Evolutionary conservation across 1,284 basidiomycete genomes (phyloP).

Genomic region (Naganishia albida): DNA sequence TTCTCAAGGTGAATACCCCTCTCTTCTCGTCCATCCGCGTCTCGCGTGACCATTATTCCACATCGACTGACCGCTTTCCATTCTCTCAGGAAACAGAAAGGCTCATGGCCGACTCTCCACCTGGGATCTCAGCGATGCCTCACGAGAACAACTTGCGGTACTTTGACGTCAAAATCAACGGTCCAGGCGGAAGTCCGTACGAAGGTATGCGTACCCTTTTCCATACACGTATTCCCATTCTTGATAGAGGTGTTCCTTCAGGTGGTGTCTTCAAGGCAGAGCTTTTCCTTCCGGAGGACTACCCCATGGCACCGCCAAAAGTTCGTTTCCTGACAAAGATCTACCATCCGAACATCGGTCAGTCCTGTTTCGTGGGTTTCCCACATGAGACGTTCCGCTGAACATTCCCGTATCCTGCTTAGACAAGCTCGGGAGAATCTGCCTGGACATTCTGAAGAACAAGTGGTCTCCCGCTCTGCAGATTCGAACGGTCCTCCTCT

Average conservation of each 20-base stretch:
- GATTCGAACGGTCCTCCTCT: slow-evolving; percentile 95
- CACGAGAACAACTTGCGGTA: slow-evolving; percentile 98
- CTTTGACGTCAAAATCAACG: slow-evolving; percentile 96
- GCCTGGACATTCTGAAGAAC: slow-evolving; percentile 97
- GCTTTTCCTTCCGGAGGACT: slow-evolving; percentile 96
- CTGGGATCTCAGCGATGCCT: slow-evolving; percentile 87
- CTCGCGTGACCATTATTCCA: background rate
- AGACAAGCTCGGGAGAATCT: slow-evolving; percentile 98
- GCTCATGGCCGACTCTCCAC: slow-evolving; percentile 90
- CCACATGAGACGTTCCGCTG: background rate
- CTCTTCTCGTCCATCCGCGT: background rate
- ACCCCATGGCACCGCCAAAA: slow-evolving; percentile 98
- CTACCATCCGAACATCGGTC: slow-evolving; percentile 99
- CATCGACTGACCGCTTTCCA: background rate
- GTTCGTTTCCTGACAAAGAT: slow-evolving; percentile 99
- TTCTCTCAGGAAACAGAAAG: slow-evolving; percentile 88
- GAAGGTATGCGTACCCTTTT: slow-evolving; percentile 66
- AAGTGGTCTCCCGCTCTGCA: slow-evolving; percentile 99
- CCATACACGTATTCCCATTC: background rate
- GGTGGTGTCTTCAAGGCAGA: slow-evolving; percentile 93
- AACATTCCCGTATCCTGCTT: slow-evolving; percentile 16
- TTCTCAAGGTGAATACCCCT: slow-evolving; percentile 50
- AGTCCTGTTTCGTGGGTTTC: slow-evolving; percentile 34
- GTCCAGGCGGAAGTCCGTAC: slow-evolving; percentile 91
- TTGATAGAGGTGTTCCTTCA: slow-evolving; percentile 46